These are phyloP conservation scores for Aspergillus baeticus DNA, from an alignment of 495 filamentous ascomycete species.

Conservation along the genomic window DNA sequence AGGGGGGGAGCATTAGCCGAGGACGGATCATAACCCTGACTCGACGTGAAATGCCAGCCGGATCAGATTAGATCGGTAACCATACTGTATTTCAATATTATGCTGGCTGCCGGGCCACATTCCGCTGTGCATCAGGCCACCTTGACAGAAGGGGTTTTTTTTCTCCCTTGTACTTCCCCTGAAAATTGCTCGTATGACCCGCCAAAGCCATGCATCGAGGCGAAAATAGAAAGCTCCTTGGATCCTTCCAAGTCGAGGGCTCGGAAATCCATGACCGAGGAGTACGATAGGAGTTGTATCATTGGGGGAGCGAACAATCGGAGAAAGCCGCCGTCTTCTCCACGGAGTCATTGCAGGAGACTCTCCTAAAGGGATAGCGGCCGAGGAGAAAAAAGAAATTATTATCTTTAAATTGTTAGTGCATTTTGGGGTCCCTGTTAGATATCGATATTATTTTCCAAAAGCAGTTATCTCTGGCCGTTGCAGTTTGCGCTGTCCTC, in stretches of 20 bases:
- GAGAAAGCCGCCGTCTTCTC: slow-evolving; percentile 14
- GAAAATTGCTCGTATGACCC: background rate
- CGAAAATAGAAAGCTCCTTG: background rate
- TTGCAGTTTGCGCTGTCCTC: background rate
- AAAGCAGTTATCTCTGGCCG: background rate
- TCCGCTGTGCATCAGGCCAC: slow-evolving; percentile 16
- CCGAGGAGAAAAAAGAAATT: background rate
- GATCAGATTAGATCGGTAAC: slow-evolving; percentile 28
- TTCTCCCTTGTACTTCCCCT: background rate
- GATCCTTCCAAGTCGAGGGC: background rate
- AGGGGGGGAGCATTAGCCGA: slow-evolving; percentile 6
- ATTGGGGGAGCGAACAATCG: slow-evolving; percentile 18
- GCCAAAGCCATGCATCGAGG: background rate
- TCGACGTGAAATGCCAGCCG: slow-evolving; percentile 5
- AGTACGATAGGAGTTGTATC: background rate
- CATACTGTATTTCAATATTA: background rate
- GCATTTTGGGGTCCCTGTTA: background rate
- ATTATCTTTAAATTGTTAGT: background rate
- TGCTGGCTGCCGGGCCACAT: slow-evolving; percentile 5
- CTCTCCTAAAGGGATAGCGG: background rate
- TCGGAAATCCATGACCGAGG: background rate
- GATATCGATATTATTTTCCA: background rate
- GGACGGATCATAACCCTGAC: background rate
- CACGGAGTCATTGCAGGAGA: background rate
- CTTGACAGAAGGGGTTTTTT: background rate